A percentile compares a stretch with the other conserved stretches of the same genome.
Conservation (phyloP, 2,329 filamentous ascomycete genomes). For the Aspergillus oerlinghausenensis region DNA sequence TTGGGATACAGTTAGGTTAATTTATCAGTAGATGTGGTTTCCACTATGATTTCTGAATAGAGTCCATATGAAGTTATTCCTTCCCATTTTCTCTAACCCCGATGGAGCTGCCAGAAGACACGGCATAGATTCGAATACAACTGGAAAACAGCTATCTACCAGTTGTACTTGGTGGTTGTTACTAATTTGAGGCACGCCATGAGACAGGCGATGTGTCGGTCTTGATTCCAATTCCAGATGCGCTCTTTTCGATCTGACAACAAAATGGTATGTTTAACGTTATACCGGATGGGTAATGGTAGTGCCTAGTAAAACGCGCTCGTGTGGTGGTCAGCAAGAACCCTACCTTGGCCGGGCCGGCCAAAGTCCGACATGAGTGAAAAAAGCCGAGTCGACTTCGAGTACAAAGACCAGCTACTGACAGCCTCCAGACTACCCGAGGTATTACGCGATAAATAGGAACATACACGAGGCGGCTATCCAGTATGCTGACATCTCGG, state of each 20-base stretch:
- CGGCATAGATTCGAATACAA: no score
- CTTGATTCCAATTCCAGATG: no score
- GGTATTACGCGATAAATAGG: neutral
- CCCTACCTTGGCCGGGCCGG: neutral
- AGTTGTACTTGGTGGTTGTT: no score
- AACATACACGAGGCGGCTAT: neutral
- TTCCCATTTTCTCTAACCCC: neutral
- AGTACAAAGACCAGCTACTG: neutral
- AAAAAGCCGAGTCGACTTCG: neutral
- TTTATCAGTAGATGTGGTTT: neutral
- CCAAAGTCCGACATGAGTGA: neutral
- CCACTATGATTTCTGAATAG: neutral
- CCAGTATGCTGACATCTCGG: neutral
- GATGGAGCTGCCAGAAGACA: no score
- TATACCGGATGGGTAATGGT: neutral
- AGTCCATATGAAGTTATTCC: neutral
- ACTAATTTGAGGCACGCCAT: no score
- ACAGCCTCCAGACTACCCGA: neutral
- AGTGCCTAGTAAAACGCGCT: neutral
- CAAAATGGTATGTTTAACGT: no score
- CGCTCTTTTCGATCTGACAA: no score
- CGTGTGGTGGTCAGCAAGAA: neutral
- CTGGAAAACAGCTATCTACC: no score
- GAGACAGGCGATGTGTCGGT: no score
- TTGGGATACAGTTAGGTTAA: neutral